Evolutionary conservation across 2,329 filamentous ascomycete species (phyloP).

Genomic region (Neofusicoccum umdonicola): DNA sequence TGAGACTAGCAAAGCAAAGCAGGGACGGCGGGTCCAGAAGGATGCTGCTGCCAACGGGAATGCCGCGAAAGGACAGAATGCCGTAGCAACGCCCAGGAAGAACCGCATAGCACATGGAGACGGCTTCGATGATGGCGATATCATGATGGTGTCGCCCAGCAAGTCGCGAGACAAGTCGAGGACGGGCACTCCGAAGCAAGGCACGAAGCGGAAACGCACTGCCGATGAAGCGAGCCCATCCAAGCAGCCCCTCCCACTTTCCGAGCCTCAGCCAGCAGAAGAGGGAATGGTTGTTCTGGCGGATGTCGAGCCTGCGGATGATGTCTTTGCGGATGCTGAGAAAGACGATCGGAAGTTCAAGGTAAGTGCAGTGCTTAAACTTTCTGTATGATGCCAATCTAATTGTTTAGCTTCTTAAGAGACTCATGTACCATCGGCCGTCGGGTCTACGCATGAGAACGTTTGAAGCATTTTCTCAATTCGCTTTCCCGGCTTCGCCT

Average conservation of each 20-base stretch:
- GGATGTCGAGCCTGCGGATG: not conserved
- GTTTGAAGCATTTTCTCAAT: constrained; percentile 65
- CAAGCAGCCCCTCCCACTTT: constrained; percentile 53
- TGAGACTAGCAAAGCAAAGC: constrained; percentile 47
- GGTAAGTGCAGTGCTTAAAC: constrained; percentile 17
- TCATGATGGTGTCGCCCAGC: constrained; percentile 55
- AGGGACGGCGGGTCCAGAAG: constrained; percentile 38
- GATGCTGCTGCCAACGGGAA: constrained; percentile 15
- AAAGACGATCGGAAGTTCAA: constrained; percentile 38
- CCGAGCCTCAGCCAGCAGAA: constrained; percentile 24
- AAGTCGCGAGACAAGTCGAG: constrained; percentile 49
- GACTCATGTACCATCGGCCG: constrained; percentile 62
- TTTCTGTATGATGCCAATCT: not conserved
- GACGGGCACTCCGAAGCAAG: constrained; percentile 59
- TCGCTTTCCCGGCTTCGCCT: constrained; percentile 64
- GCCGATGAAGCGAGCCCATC: constrained; percentile 64
- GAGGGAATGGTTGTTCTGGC: not conserved
- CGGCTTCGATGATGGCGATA: constrained; percentile 71
- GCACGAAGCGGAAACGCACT: constrained; percentile 65
- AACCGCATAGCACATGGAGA: constrained; percentile 61
- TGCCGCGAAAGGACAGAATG: constrained; percentile 17
- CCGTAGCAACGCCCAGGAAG: constrained; percentile 60
- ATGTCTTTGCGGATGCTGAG: constrained; percentile 36
- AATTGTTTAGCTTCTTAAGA: constrained; percentile 49
- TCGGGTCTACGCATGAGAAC: constrained; percentile 58